Base-by-base conservation (phyloP, 176 grass and related monocot species). In the Coix lacrymajobi region DNA sequence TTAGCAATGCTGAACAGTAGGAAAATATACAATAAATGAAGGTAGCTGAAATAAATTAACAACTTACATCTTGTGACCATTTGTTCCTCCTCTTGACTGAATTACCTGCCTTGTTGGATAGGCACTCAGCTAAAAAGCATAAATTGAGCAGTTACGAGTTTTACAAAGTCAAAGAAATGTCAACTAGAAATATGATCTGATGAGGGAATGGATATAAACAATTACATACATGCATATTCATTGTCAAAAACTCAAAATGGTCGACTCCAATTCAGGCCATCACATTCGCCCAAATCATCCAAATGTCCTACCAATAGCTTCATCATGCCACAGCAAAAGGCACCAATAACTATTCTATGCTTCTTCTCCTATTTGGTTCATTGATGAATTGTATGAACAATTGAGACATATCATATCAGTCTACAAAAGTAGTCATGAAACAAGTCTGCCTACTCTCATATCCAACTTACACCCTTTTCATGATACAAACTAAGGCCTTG, bases 61-160 rank as follows among this genome's bases (percentile, higher is more conserved):
- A 91, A 74, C 69, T 74, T 87, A 62, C 80, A 79, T 86, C 73
- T 82, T 54, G 46, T 66, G 83, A 71, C 83, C 88, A 90, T 78
- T 1, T 56, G 25, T 8, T 11, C 11, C 31, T 44, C 52, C 78
- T 71, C 65, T 86, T 85, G 51, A 11, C 32, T 33, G 49, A 29
- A 41, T 71, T 13, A 48, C 39, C 28, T 26, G 7, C 46, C 28
- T 32, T 73, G 56, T 15, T 28, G 52, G 20, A 39, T 39, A 82
- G 37, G 54, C 69, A 46, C 28, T 34, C 39, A 48, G 69, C 68
- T 45, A 46, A 28, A 41, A 57, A 81, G 12, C 24, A 57, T 52
- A 51, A 49, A 52, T 24, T 52, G 44, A 26, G 22, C n/a, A n/a
- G 7, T 37, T 61, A 25, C 0, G 11, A 56, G 34, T 70, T 20